Evolutionary conservation across 140 eudicot species (phyloP), one percentile per base, ranked within the genome.

Genomic region (Erigeron philadelphicus): DNA sequence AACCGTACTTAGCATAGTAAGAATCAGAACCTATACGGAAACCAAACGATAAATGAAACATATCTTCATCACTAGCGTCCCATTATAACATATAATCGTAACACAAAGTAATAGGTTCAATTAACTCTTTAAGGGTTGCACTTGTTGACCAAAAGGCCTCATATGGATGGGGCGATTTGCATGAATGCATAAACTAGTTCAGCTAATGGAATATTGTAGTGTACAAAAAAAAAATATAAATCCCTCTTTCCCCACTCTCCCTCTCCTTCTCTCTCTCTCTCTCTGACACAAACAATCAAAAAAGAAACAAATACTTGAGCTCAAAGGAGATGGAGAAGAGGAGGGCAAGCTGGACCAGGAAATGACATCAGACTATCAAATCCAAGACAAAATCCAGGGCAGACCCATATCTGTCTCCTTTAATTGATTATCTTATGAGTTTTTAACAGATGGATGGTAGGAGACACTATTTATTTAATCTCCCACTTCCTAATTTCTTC

Each of bases 361-460:
- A 58, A 71, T 71, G 59, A 71, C 45, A 71, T 45, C 12, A 71
- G 58, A 17, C 55, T 66, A 45, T 55, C 58, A 58, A 25, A 44
- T n/a, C 5, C 68, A 46, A 47, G 68, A 71, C 68, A 71, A 18
- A 72, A 72, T 60, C 69, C 41, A 47, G 68, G 15, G 77, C 52
- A 68, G 54, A 68, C 73, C 64, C 64, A 54, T 2, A 31, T 61
- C 70, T 61, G 76, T 64, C 57, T 64, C 77, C 63, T 72, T 63
- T 74, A 31, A 31, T 31, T 31, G 4, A 52, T 66, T 66, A 59
- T 74, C 59, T 74, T 31, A 72, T 38, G 61, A 68, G 9, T 68
- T 54, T 50, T 68, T 13, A 35, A 60, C 2, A 38, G 46, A 43
- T 60, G 76, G 69, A 42, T 35, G 69, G 61, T 47, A 31, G 75